phyloP scores from a whole-genome alignment of 345 rosid genomes.

The Eucalyptus marginata region DNA sequence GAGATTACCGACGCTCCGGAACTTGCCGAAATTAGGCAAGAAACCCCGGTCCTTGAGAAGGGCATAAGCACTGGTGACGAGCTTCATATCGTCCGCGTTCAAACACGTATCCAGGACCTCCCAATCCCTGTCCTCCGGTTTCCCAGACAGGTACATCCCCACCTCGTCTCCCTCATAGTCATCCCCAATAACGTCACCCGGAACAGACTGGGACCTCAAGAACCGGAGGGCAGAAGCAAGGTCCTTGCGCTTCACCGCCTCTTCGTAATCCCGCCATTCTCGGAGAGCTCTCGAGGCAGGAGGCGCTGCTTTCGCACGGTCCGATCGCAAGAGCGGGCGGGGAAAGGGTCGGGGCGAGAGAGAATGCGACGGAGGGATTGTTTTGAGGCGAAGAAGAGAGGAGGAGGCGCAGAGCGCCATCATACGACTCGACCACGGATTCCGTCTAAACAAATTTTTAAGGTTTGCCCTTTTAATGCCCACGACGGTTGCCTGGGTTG shows the following conservation, averaged over 20 bases:
- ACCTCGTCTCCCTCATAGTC: slow-evolving; percentile 1
- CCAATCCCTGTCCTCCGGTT: slow-evolving; percentile 47
- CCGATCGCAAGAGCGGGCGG: not conserved
- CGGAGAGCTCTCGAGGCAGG: not conserved
- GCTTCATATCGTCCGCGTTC: slow-evolving; percentile 90
- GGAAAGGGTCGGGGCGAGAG: not conserved
- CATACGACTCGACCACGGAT: not conserved
- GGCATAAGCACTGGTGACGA: slow-evolving; percentile 57
- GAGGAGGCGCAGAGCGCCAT: not conserved
- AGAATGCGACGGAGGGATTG: not conserved
- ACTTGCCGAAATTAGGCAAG: slow-evolving; percentile 67
- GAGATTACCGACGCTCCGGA: slow-evolving; percentile 43
- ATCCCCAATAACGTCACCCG: not conserved
- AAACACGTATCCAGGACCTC: slow-evolving; percentile 76
- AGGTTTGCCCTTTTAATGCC: not conserved
- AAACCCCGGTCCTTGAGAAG: slow-evolving; percentile 56
- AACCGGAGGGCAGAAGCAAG: slow-evolving; percentile 71
- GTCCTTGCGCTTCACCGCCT: slow-evolving; percentile 81
- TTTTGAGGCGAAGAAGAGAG: not conserved
- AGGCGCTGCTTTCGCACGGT: not conserved
- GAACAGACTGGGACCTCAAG: slow-evolving; percentile 23
- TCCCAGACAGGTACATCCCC: slow-evolving; percentile 9
- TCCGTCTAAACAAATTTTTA: not conserved
- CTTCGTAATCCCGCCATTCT: slow-evolving; percentile 85
- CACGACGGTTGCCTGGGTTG: too few relatives aligned